Evolutionary conservation across 83 land plant genomes (phyloP).

Genomic region (Picea abies): DNA sequence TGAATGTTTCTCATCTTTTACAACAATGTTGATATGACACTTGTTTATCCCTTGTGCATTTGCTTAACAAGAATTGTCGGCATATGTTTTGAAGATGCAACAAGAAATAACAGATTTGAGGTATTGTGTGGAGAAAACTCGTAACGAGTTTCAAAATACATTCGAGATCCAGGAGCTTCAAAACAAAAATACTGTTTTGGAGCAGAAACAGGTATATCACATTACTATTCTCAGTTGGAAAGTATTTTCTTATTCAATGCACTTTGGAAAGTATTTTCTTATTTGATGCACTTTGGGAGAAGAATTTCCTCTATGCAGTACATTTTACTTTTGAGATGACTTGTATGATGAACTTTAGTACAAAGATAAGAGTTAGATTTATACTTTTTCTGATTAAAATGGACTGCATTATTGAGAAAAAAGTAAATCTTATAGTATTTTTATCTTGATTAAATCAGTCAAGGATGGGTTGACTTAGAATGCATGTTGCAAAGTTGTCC

Average conservation of each 20-base stretch:
- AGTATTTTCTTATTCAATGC: not conserved
- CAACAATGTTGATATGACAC: not conserved
- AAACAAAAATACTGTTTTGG: conserved; percentile 9
- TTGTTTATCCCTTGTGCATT: not conserved
- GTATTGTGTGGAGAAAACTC: not conserved
- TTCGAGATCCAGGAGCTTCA: not conserved
- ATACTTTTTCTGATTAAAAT: not conserved
- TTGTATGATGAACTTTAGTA: not conserved
- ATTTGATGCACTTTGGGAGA: not conserved
- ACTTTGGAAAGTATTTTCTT: not conserved
- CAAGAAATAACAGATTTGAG: conserved; percentile 12
- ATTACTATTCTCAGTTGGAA: not conserved
- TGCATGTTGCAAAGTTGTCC: not conserved
- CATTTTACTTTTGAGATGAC: not conserved
- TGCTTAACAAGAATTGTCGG: not conserved
- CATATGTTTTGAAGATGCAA: not conserved
- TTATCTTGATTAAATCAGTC: not conserved
- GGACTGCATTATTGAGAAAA: not conserved
- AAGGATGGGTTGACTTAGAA: not conserved
- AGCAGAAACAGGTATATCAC: conserved; percentile 12
- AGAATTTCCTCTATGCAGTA: not conserved
- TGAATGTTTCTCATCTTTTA: not conserved
- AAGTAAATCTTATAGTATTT: not conserved
- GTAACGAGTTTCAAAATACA: not conserved
- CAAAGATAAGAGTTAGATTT: not conserved